These are phyloP conservation scores for Lipomyces yamanashiensis DNA, from an alignment of 805 yeast genomes.

Conservation along the genomic window DNA sequence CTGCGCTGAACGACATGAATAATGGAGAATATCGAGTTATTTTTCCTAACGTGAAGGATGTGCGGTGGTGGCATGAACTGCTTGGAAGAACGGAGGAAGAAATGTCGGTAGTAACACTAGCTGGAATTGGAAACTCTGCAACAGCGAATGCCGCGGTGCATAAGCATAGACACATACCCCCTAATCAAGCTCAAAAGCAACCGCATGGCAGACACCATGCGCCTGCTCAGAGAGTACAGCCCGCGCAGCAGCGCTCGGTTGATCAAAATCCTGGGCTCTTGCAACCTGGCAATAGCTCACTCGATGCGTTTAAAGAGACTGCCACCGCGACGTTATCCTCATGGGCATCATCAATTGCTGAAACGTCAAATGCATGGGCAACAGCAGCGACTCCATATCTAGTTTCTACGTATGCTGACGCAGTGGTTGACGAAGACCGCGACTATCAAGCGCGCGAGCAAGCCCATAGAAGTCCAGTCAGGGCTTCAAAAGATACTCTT, in stretches of 20 bases:
- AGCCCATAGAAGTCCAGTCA: not conserved
- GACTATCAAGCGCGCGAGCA: not conserved
- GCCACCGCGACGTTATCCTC: slow-evolving; percentile 27
- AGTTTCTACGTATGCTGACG: slow-evolving; percentile 21
- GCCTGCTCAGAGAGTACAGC: not conserved
- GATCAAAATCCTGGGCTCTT: not conserved
- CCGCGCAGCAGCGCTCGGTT: slow-evolving; percentile 4
- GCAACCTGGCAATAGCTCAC: not conserved
- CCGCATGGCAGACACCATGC: slow-evolving; percentile 5
- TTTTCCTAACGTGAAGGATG: slow-evolving; percentile 63
- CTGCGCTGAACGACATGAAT: slow-evolving; percentile 32
- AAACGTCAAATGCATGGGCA: slow-evolving; percentile 32
- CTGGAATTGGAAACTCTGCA: slow-evolving; percentile 30
- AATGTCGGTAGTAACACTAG: slow-evolving; percentile 50
- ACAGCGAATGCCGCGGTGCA: slow-evolving; percentile 27
- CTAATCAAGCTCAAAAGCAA: not conserved
- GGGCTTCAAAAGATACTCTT: not conserved
- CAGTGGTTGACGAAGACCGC: slow-evolving; percentile 6
- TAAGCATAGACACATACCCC: slow-evolving; percentile 11
- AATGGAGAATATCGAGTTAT: slow-evolving; percentile 52
- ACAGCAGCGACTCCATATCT: slow-evolving; percentile 31
- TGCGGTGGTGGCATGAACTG: slow-evolving; percentile 89
- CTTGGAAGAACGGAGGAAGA: slow-evolving; percentile 77
- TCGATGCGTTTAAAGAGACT: slow-evolving; percentile 17
- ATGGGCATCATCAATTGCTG: slow-evolving; percentile 34